Conservation (phyloP, 352 stramenopile genomes). For the Globisporangium lucens region DNA sequence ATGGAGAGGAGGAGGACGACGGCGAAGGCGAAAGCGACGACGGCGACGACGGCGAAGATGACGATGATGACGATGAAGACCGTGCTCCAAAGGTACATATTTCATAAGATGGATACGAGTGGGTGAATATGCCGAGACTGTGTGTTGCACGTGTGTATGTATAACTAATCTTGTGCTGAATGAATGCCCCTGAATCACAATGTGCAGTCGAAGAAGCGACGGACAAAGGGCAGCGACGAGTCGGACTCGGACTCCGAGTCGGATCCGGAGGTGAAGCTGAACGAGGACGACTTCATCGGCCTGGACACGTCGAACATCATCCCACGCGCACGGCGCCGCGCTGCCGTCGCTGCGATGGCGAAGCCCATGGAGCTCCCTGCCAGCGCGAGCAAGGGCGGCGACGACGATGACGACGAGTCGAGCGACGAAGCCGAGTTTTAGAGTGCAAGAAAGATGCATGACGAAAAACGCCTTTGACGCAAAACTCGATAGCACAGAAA, state of each 20-base stretch:
- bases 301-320: slow-evolving; percentile 88
- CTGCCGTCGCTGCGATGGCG: slow-evolving; percentile 66
- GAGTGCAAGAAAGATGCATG: slow-evolving; percentile 4
- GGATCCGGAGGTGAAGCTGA: slow-evolving; percentile 79
- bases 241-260: slow-evolving; percentile 60
- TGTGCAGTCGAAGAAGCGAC: slow-evolving; percentile 61
- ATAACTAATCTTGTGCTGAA: background rate
- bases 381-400: slow-evolving; percentile 13
- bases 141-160: background rate
- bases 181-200: background rate
- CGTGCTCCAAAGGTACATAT: slow-evolving; percentile 33
- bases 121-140: background rate
- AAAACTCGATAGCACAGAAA: background rate
- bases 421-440: slow-evolving; percentile 88
- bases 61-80: slow-evolving; percentile 45
- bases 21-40: slow-evolving; percentile 36
- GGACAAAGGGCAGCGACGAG: slow-evolving; percentile 60
- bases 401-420: slow-evolving; percentile 64
- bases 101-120: background rate
- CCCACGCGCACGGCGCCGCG: slow-evolving; percentile 64
- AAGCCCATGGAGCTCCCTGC: slow-evolving; percentile 56
- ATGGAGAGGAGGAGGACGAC: slow-evolving; percentile 40
- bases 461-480: background rate
- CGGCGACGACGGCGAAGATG: slow-evolving; percentile 27
- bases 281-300: slow-evolving; percentile 81